Conservation (phyloP, 2,329 filamentous ascomycete genomes). For the Malbranchea zuffiana region DNA sequence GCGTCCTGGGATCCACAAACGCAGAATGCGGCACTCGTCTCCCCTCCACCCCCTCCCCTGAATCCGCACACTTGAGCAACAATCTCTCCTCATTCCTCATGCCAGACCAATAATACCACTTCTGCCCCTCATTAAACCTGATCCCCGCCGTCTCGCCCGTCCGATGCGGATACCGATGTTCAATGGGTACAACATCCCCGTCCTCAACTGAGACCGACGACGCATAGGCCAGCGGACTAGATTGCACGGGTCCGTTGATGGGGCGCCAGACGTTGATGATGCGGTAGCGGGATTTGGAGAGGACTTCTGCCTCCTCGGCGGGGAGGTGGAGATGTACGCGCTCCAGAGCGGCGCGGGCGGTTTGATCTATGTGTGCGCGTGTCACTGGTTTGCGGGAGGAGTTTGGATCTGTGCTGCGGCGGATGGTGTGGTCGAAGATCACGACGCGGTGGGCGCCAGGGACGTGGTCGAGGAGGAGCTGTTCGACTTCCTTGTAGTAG, state of each 20-base stretch:
- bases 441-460: slow-evolving; percentile 56
- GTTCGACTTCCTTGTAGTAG: slow-evolving; percentile 80
- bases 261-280: slow-evolving; percentile 84
- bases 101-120: slow-evolving; percentile 71
- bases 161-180: slow-evolving; percentile 62
- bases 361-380: slow-evolving; percentile 76
- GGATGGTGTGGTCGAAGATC: slow-evolving; percentile 82
- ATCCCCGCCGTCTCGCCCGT: slow-evolving; percentile 66
- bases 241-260: slow-evolving; percentile 47
- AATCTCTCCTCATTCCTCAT: slow-evolving; percentile 65
- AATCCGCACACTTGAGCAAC: slow-evolving; percentile 70
- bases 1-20: slow-evolving; percentile 64
- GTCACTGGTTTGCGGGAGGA: slow-evolving; percentile 59
- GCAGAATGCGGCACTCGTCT: slow-evolving; percentile 58
- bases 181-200: slow-evolving; percentile 57
- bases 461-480: slow-evolving; percentile 55
- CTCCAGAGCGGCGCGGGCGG: slow-evolving; percentile 50
- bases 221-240: slow-evolving; percentile 48
- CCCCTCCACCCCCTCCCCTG: slow-evolving; percentile 37
- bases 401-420: slow-evolving; percentile 46
- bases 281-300: slow-evolving; percentile 60
- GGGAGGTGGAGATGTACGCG: slow-evolving; percentile 58
- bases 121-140: slow-evolving; percentile 48
- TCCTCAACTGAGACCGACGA: slow-evolving; percentile 46
- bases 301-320: slow-evolving; percentile 51